Base-by-base conservation (phyloP, 345 rosid species). In the Hypericum perforatum region DNA sequence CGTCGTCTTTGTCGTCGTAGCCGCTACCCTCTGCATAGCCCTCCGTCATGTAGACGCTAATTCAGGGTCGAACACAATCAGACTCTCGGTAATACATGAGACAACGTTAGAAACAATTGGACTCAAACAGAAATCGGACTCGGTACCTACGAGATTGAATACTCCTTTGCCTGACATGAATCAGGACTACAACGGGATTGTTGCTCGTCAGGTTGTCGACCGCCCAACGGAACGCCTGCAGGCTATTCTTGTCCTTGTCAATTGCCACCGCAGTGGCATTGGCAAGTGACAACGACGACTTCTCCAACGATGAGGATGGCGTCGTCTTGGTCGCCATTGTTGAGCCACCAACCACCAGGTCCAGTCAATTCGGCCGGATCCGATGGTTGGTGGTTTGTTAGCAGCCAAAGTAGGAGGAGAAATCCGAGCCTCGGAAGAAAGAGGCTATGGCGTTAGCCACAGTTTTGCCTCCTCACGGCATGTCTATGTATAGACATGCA, bases 181-280 rank as follows among this genome's bases (percentile, higher is more conserved):
- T 48, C 11, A 89, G 64, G 48, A 72, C 66, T 58, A 84, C 57
- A 16, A 56, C 58, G 5, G 76, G 62, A 47, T 70, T 76, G 58
- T 50, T 70, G 58, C 57, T 45, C 11, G 54, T 14, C 22, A 86
- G 94, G 69, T 77, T 77, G 37, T 91, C 94, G 6, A 80, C 75
- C 16, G 94, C 89, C 98, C 98, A 91, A 15, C 89, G 79, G n/a
- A 82, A 84, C 37, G 94, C 96, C 40, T 71, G 76, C 6, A 68
- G 80, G 78, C 92, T 86, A 75, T 78, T 84, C 77, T 79, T 86
- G 62, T 82, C 89, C 61, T 68, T 86, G 65, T 82, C 91, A 11
- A 91, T 61, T 48, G 96, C 95, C 29, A 86, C 86, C 5, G 69
- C 81, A 14, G 84, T 83, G 40, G 82, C 63, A 64, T 72, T 76